phyloP scores from a whole-genome alignment of 1,284 basidiomycete species.

The Neolentinus lepideus region DNA sequence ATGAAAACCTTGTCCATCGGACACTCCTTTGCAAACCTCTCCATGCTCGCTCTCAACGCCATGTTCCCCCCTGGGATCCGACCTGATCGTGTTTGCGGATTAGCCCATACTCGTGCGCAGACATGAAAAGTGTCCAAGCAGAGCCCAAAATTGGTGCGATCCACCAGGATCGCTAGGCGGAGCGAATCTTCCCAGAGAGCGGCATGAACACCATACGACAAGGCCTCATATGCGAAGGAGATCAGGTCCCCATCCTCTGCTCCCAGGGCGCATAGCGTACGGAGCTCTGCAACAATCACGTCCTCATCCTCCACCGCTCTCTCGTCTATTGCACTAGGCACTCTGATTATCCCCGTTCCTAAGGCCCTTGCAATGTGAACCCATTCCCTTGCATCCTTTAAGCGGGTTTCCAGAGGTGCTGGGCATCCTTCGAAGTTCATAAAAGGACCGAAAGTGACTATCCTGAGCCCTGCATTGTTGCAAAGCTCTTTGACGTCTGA shows the following conservation, averaged over 20 bases:
- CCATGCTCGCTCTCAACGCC: neutral
- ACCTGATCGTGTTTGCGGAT: neutral
- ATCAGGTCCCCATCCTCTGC: neutral
- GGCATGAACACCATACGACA: conserved; percentile 23
- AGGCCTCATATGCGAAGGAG: conserved; percentile 22
- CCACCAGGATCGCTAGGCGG: conserved; percentile 22
- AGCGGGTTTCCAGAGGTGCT: neutral
- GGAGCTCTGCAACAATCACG: neutral
- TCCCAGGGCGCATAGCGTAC: neutral
- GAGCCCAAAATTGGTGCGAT: conserved; percentile 22
- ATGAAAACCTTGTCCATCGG: neutral
- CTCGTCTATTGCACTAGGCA: neutral
- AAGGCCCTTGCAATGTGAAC: neutral
- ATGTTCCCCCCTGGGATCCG: neutral
- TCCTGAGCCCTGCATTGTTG: neutral
- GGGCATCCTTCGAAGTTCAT: neutral
- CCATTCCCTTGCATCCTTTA: neutral
- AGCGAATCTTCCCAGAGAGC: conserved; percentile 24
- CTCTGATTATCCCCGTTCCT: neutral
- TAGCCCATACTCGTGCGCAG: conserved; percentile 16
- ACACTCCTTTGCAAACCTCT: neutral
- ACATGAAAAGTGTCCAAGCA: conserved; percentile 26
- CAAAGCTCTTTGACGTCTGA: neutral
- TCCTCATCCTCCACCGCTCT: neutral
- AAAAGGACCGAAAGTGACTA: neutral